Evolutionary conservation across 2,329 filamentous ascomycete genomes (phyloP).

Genomic region (Pseudogymnoascus sp.): DNA sequence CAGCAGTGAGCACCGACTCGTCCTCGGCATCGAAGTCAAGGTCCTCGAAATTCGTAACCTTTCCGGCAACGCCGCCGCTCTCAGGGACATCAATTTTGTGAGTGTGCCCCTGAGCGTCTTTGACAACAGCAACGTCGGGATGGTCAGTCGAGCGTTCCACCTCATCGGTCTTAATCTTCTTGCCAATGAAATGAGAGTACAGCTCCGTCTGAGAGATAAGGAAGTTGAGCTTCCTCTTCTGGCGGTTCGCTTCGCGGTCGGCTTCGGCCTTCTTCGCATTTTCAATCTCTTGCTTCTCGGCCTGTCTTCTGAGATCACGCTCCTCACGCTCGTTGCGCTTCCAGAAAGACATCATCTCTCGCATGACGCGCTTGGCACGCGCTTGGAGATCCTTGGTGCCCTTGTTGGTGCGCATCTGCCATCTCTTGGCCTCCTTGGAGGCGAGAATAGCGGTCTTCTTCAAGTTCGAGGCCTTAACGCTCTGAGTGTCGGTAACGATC

Average conservation of each 20-base stretch:
- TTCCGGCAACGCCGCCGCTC: conserved; percentile 48
- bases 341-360: conserved; percentile 99
- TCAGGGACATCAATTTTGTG: conserved; percentile 41
- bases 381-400: conserved; percentile 96
- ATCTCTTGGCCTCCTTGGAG: conserved; percentile 92
- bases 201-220: conserved; percentile 97
- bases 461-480: conserved; percentile 85
- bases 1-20: conserved; percentile 69
- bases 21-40: conserved; percentile 95
- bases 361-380: conserved; percentile 93
- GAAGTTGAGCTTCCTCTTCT: conserved; percentile 99
- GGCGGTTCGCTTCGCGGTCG: conserved; percentile 90
- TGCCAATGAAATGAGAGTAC: conserved; percentile 98
- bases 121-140: conserved; percentile 52
- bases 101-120: conserved; percentile 35
- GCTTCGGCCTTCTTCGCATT: conserved; percentile 95
- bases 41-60: conserved; percentile 89
- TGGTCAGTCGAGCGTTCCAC: conserved; percentile 86
- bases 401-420: conserved; percentile 97
- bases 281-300: conserved; percentile 92
- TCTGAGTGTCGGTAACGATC: conserved; percentile 75
- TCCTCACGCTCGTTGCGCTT: conserved; percentile 98
- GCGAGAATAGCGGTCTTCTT: conserved; percentile 96
- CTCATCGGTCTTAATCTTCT: conserved; percentile 97
- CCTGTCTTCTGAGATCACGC: conserved; percentile 84